Evolutionary conservation across 202 grass and related monocot genomes (phyloP), one percentile per base, ranked within the genome.

Genomic region (Zoysia matrella): DNA sequence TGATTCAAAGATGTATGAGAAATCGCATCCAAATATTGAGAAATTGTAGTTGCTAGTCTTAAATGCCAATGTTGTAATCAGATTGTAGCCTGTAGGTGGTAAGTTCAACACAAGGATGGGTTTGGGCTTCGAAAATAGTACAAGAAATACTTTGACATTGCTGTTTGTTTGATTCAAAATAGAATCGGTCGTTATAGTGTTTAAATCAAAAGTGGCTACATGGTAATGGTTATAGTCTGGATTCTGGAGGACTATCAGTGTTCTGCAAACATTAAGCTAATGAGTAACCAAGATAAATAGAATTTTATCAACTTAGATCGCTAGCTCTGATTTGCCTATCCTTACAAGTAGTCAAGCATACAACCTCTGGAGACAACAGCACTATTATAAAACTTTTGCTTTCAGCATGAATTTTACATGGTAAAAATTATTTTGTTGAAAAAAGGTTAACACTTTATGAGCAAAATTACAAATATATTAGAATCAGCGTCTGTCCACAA

Each of bases 361-460:
- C 41, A 65, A 71, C 8, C n/a, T 70, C 44, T 78, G 12, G 22
- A 40, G 57, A 60, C 30, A 30, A 44, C 42, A 42, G 75, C 2
- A 48, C 69, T 46, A 69, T 51, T 18, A 61, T 52, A 50, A 79
- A 79, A 40, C 6, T 22, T 79, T 73, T 78, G 52, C 60, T 79
- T 73, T 83, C 41, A 53, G 75, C 40, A 74, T 47, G 40, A 43
- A 52, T 53, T 69, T 40, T 11, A 80, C 1, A 60, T 75, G 49
- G 7, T 16, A 89, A 65, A 10, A 22, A 22, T 22, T 70, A 4
- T 65, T 65, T 42, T 14, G 8, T 82, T 85, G 22, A 72, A 78
- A 82, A 60, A 47, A 71, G 46, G 9, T 16, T 18, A 83, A 73
- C 53, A 73, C 58, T 72, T 49, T 47, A 52, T 4, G 70, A 67